phyloP scores from a whole-genome alignment of 2,329 filamentous ascomycete species.

The Trichoderma sp. region DNA sequence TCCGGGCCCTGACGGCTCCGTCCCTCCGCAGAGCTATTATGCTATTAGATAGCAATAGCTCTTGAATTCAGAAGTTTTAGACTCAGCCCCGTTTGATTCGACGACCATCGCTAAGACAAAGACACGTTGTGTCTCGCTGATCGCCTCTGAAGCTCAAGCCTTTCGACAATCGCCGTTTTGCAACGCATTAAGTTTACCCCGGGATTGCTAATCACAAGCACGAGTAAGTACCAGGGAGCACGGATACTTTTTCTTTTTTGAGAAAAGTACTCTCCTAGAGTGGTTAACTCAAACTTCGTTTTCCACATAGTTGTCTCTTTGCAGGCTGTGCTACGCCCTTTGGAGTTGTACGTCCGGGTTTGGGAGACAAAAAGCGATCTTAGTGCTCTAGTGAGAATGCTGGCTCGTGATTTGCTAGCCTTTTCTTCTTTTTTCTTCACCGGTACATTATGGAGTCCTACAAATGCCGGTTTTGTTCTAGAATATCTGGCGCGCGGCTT shows the following conservation, averaged over 20 bases:
- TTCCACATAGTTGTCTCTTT: neutral
- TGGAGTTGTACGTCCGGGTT: neutral
- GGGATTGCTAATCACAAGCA: neutral
- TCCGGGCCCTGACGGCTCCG: neutral
- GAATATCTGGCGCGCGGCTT: neutral
- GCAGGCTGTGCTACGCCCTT: neutral
- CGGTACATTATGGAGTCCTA: neutral
- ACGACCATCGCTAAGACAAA: neutral
- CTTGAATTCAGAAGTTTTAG: neutral
- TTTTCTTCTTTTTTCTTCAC: neutral
- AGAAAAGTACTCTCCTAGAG: neutral
- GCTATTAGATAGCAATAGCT: neutral
- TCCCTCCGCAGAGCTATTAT: conserved; percentile 1
- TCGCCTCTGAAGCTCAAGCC: neutral
- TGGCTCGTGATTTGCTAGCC: neutral
- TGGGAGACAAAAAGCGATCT: neutral
- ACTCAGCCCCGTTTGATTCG: conserved; percentile 1
- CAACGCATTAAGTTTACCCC: neutral
- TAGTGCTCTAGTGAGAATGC: neutral
- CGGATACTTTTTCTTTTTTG: neutral
- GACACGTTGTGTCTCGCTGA: neutral
- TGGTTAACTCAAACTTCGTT: neutral
- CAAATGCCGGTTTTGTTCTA: neutral
- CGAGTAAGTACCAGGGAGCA: neutral
- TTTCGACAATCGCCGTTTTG: neutral